Conservation (phyloP, 371 early-diverging fungal species). For the Caulochytrium protostelioides region DNA sequence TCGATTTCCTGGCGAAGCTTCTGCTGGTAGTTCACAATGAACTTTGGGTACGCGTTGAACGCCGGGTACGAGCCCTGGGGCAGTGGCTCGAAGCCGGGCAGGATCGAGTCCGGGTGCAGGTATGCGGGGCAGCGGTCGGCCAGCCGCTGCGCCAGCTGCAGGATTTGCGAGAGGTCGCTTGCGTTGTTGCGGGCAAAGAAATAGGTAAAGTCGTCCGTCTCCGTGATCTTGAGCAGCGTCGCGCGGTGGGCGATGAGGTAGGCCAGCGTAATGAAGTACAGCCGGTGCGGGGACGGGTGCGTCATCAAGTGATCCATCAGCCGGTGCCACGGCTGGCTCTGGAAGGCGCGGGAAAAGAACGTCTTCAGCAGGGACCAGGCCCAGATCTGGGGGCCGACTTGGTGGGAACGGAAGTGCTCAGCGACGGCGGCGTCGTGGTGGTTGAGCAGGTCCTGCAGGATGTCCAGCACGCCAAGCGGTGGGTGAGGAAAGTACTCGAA, state of each 20-base stretch:
- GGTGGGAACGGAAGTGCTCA: slow-evolving; percentile 16
- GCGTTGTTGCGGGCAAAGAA: slow-evolving; percentile 2
- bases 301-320: slow-evolving; percentile 28
- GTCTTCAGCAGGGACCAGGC: slow-evolving; percentile 20
- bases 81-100: slow-evolving; percentile 19
- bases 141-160: neutral
- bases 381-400: slow-evolving; percentile 21
- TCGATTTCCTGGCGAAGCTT: slow-evolving; percentile 22
- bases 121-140: no score
- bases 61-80: slow-evolving; percentile 18
- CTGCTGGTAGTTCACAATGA: slow-evolving; percentile 24
- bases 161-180: slow-evolving; percentile 6
- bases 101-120: no score
- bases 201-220: slow-evolving; percentile 12
- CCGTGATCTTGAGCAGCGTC: slow-evolving; percentile 9
- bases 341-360: slow-evolving; percentile 20
- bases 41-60: slow-evolving; percentile 23
- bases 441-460: slow-evolving; percentile 19
- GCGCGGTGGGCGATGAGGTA: slow-evolving; percentile 12
- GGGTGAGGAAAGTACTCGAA: slow-evolving; percentile 40
- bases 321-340: slow-evolving; percentile 17
- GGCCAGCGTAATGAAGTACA: slow-evolving; percentile 20
- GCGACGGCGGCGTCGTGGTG: slow-evolving; percentile 23
- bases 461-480: slow-evolving; percentile 22
- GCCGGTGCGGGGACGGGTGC: slow-evolving; percentile 14